Percentiles rank a stretch among this genome's conserved stretches.
phyloP scores from a whole-genome alignment of 2,329 filamentous ascomycete species.

The Simplicillium aogashimaense region DNA sequence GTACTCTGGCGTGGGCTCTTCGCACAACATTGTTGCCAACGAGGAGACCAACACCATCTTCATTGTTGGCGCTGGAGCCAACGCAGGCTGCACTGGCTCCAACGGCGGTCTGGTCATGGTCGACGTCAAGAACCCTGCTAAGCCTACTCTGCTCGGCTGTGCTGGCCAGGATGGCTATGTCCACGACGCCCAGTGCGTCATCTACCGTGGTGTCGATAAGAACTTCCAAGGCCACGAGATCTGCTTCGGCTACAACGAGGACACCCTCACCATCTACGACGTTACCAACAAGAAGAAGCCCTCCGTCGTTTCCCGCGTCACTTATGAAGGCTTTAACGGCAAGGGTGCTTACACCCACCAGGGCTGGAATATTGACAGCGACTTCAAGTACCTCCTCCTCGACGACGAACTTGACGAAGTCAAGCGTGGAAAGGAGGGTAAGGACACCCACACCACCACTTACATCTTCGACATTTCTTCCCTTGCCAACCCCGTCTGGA shows the following conservation, averaged over 20 bases:
- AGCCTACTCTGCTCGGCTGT: slow-evolving; percentile 39
- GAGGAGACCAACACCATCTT: slow-evolving; percentile 35
- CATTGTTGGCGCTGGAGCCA: slow-evolving; percentile 29
- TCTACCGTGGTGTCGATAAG: slow-evolving; percentile 38
- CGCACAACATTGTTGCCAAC: slow-evolving; percentile 41
- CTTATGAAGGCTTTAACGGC: slow-evolving; percentile 31
- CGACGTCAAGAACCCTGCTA: slow-evolving; percentile 39
- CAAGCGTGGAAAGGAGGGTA: slow-evolving; percentile 21
- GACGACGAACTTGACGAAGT: slow-evolving; percentile 41
- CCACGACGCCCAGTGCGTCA: slow-evolving; percentile 42
- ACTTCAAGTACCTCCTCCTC: slow-evolving; percentile 30
- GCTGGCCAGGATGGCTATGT: slow-evolving; percentile 39
- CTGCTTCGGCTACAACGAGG: slow-evolving; percentile 43
- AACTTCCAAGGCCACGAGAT: slow-evolving; percentile 35
- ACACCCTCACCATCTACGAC: slow-evolving; percentile 40
- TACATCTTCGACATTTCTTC: slow-evolving; percentile 36
- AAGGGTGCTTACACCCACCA: slow-evolving; percentile 40
- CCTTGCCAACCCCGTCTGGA: slow-evolving; percentile 28
- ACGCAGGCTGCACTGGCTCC: slow-evolving; percentile 32
- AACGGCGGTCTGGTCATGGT: slow-evolving; percentile 43
- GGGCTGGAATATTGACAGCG: slow-evolving; percentile 36
- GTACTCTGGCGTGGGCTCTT: slow-evolving; percentile 28
- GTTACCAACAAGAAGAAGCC: slow-evolving; percentile 36
- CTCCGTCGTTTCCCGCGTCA: slow-evolving; percentile 38
- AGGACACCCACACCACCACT: slow-evolving; percentile 30